These are phyloP conservation scores for Falciphora oryzae DNA, from an alignment of 2,329 filamentous ascomycete species.

Conservation along the genomic window DNA sequence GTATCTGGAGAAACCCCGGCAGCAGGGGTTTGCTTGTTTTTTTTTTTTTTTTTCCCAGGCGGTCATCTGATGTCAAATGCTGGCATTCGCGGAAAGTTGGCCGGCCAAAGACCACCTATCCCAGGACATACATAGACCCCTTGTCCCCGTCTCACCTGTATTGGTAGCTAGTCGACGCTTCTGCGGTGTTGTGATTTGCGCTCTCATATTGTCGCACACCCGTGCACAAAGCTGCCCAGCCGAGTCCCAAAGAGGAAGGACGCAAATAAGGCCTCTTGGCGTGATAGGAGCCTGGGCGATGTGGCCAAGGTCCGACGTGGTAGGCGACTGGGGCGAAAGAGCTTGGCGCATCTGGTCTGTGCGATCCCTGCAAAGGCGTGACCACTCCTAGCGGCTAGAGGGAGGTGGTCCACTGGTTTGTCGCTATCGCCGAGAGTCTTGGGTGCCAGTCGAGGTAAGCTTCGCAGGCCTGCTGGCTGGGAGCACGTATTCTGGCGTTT, in stretches of 20 bases:
- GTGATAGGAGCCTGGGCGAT: background rate
- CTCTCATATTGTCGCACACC: background rate
- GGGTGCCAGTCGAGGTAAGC: background rate
- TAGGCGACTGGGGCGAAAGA: background rate
- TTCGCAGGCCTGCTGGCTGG: no score
- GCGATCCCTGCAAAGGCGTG: background rate
- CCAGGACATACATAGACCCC: no score
- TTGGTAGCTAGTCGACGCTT: background rate
- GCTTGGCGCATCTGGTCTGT: background rate
- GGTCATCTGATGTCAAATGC: no score
- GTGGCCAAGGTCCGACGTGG: no score
- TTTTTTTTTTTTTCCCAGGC: no score
- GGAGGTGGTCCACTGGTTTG: background rate
- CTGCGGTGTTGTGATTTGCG: background rate
- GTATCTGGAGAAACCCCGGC: no score
- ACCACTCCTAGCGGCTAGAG: background rate
- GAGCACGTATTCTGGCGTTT: background rate
- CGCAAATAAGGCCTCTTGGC: background rate
- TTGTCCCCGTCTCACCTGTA: no score
- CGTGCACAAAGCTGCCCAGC: no score
- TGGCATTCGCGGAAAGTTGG: no score
- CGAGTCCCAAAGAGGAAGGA: background rate
- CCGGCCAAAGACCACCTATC: no score
- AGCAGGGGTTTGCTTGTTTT: no score
- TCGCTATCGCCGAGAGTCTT: background rate